Evolutionary conservation across 352 stramenopile species (phyloP), one percentile per base, ranked within the genome.

Genomic region (Pythium rishiriense): DNA sequence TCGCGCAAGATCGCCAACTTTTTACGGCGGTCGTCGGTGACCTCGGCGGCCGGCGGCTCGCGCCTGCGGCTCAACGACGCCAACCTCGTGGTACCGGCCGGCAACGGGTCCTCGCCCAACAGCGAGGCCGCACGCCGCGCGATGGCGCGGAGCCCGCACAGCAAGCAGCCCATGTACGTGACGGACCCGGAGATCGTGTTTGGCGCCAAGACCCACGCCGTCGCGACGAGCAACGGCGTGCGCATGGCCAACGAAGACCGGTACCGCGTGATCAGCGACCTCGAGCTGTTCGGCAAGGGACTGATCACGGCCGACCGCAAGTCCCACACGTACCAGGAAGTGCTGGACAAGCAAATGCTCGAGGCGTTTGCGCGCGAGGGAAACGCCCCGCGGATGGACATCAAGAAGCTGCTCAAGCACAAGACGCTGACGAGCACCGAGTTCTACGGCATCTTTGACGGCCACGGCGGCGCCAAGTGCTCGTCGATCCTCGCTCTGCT

Each of bases 361-460:
- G 84, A 91, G 58, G 64, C 56, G 10, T 85, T 80, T 48, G 73
- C 81, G 46, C 63, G 71, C 41, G 67, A 78, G 45, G 69, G 58
- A 15, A 69, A 66, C 15, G 77, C 80, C 3, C 78, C 81, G 0
- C 59, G 62, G 31, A 77, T 86, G 9, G 58, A 77, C 2, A 47
- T 78, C 1, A 76, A 74, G 54, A 76, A 75, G 24, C 43, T 87
- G 26, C 55, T 76, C 31, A 74, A 79, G 47, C 33, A 76, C 21
- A 69, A 66, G 33, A 42, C 64, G 14, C 41, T 45, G 5, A 68
- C 69, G 26, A 70, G 77, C 51, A 93, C 82, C 19, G 75, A 80
- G 67, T 84, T 90, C 48, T 91, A 81, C 49, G 85, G 81, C 9
- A 63, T 93, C n/a, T 93, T 87, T 60, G 85, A 93, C 52, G 85